Conservation (phyloP, 495 filamentous ascomycete genomes). For the Clavariopsis aquatica region DNA sequence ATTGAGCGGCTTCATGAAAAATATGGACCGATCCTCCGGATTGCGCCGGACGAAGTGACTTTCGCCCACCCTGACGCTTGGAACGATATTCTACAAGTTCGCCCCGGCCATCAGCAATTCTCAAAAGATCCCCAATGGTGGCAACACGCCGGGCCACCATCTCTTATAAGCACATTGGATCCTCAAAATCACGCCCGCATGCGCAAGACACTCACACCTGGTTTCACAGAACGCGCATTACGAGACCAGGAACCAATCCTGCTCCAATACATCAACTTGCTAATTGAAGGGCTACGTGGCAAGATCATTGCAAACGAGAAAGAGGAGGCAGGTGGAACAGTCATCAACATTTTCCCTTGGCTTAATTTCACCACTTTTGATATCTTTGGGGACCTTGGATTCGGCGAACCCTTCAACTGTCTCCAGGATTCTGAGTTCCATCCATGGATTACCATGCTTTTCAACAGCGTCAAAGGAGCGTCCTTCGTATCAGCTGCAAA, state of each 20-base stretch:
- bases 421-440: slow-evolving; percentile 7
- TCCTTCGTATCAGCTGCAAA: neutral
- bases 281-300: neutral
- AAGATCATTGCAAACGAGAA: neutral
- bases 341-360: neutral
- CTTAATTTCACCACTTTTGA: slow-evolving; percentile 17
- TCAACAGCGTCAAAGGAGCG: slow-evolving; percentile 10
- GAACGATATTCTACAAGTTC: slow-evolving; percentile 39
- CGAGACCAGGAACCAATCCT: slow-evolving; percentile 24
- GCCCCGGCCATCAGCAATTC: slow-evolving; percentile 25
- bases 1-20: neutral
- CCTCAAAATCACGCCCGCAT: slow-evolving; percentile 1
- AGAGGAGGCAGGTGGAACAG: neutral
- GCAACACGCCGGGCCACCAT: slow-evolving; percentile 2
- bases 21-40: slow-evolving; percentile 33
- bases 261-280: slow-evolving; percentile 8
- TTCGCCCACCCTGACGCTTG: slow-evolving; percentile 38
- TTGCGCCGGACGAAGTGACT: slow-evolving; percentile 40
- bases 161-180: slow-evolving; percentile 7
- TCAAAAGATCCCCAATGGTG: slow-evolving; percentile 10
- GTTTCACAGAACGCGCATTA: slow-evolving; percentile 24
- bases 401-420: slow-evolving; percentile 12
- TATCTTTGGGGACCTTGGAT: slow-evolving; percentile 12
- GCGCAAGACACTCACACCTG: neutral
- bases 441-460: slow-evolving; percentile 10